Evolutionary conservation across 2,329 filamentous ascomycete species (phyloP), one percentile per base, ranked within the genome.

Genomic region (Rosellinia necatrix): DNA sequence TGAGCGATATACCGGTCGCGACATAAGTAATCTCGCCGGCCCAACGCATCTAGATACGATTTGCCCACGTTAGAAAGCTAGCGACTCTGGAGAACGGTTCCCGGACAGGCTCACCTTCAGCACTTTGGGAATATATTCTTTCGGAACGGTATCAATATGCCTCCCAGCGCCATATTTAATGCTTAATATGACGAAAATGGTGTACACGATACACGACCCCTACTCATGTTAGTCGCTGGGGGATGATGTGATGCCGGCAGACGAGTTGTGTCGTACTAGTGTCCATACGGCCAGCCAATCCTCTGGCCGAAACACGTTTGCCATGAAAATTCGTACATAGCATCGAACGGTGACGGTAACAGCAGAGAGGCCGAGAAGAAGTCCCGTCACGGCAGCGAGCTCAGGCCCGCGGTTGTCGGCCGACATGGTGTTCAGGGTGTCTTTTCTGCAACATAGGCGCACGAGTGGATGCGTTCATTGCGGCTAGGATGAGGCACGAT

Each of bases 1-100:
- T 76, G 27, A 75, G 64, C 4, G 71, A 61, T 37, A 74, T 70
- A 27, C 72, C 74, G 5, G 73, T 70, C n/a, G 73, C 49, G n/a
- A 75, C 66, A 38, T 76, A 77, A 22, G 67, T 62, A 6, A 72
- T 59, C 49, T 76, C 74, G 15, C 71, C 75, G 4, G 67, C 66
- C 72, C 73, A 76, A 40, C 69, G 66, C 51, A 64, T 62, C 64
- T 68, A 37, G 21, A n/a, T n/a, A n/a, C n/a, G 2, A 1, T 15
- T 59, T 37, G 43, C 25, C 17, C 22, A 22, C 7, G 10, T 19
- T 32, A 40, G 10, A 7, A 40, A 29, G 4, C 15, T 9, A 24
- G 10, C 24, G 34, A 22, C 21, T 10, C 10, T 22, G 17, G 21
- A 10, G 17, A 35, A 21, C 38, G 2, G 21, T 15, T 12, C 30